A percentile compares a stretch with the other conserved stretches of the same genome.
Conservation (phyloP, 2,329 filamentous ascomycete genomes). For the Colletotrichum tropicicola region DNA sequence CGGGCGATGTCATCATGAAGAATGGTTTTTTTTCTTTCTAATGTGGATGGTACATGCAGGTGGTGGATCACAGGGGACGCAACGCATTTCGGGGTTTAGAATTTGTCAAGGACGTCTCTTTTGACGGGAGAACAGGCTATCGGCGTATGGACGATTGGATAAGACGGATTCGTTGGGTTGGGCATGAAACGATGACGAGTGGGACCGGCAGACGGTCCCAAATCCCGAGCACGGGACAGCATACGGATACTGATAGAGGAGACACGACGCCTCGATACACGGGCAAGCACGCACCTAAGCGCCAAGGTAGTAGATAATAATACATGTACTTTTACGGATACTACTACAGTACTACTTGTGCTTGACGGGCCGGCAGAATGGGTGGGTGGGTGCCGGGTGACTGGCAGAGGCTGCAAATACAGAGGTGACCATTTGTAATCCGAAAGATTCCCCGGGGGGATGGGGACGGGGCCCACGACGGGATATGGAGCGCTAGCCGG, state of each 20-base stretch:
- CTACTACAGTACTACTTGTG: too few relatives aligned
- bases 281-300: background rate
- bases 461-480: conserved; percentile 14
- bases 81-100: background rate
- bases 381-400: background rate
- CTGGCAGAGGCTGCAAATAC: conserved; percentile 12
- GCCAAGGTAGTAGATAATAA: background rate
- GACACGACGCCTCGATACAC: too few relatives aligned
- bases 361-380: too few relatives aligned
- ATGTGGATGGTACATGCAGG: conserved; percentile 1
- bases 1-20: conserved; percentile 5
- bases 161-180: background rate
- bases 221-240: conserved; percentile 12
- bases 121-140: background rate
- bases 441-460: conserved; percentile 26
- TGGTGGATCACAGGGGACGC: background rate
- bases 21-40: background rate
- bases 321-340: background rate
- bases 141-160: conserved; percentile 16
- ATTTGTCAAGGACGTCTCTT: background rate
- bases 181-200: conserved; percentile 1
- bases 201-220: conserved; percentile 1
- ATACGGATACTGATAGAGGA: too few relatives aligned
- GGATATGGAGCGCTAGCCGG: conserved; percentile 19
- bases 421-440: conserved; percentile 24